Percentiles rank a stretch among this genome's conserved stretches.
Conservation (phyloP, 306 rosid genomes). For the Inga laurina region DNA sequence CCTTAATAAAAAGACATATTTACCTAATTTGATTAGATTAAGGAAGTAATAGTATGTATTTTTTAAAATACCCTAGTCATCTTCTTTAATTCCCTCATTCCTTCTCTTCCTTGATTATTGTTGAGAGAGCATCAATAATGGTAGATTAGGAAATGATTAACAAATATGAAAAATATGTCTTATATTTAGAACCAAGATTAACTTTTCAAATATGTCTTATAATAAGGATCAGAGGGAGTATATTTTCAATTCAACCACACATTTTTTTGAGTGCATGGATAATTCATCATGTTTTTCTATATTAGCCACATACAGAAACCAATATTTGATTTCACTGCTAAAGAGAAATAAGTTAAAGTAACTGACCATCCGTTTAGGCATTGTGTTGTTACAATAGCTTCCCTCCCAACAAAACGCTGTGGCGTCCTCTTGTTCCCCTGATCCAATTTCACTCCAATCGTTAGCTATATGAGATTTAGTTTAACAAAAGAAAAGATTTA, state of each 20-base stretch:
- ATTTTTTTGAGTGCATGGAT: background rate
- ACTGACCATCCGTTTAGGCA: conserved; percentile 98
- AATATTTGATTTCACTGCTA: conserved; percentile 21
- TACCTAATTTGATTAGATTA: too few relatives aligned
- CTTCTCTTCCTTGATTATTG: too few relatives aligned
- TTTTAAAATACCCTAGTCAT: too few relatives aligned
- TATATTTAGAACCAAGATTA: too few relatives aligned
- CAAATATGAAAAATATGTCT: too few relatives aligned
- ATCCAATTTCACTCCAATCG: conserved; percentile 37
- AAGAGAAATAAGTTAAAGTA: conserved; percentile 20
- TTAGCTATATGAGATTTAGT: conserved; percentile 22
- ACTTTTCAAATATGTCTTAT: too few relatives aligned
- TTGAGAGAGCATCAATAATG: too few relatives aligned
- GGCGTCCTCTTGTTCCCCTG: conserved; percentile 99
- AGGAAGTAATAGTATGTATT: too few relatives aligned
- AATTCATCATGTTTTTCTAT: conserved; percentile 7
- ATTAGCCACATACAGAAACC: conserved; percentile 10
- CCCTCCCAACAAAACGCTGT: conserved; percentile 92
- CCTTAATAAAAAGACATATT: too few relatives aligned
- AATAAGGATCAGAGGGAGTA: too few relatives aligned
- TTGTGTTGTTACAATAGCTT: conserved; percentile 98
- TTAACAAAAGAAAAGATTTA: background rate
- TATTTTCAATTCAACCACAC: background rate
- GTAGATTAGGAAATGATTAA: too few relatives aligned
- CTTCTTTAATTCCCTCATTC: too few relatives aligned